These are phyloP conservation scores for Hortaea werneckii DNA, from an alignment of 2,329 filamentous ascomycete species.

Conservation along the genomic window DNA sequence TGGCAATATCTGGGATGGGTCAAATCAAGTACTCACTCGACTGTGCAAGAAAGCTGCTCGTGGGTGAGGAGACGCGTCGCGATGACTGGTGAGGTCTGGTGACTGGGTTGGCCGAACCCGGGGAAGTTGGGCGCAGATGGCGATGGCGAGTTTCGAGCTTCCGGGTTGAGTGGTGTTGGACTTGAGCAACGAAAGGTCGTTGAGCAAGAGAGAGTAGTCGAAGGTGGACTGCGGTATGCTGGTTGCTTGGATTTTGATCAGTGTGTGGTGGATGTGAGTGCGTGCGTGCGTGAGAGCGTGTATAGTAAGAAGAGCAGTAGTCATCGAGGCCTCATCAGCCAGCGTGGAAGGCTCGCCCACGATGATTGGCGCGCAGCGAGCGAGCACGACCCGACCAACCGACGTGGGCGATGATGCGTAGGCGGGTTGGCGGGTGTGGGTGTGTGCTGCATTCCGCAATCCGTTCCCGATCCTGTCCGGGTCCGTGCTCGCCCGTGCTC, in stretches of 20 bases:
- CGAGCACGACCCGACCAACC: no score
- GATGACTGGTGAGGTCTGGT: neutral
- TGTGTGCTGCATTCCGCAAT: no score
- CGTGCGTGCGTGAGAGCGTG: neutral
- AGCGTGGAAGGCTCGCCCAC: neutral
- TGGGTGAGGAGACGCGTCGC: neutral
- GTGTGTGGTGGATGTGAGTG: neutral
- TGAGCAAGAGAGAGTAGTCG: neutral
- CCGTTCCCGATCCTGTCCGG: no score
- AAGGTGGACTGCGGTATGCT: no score
- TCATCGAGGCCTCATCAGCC: neutral
- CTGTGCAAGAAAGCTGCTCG: conserved; percentile 22
- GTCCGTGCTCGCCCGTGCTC: no score
- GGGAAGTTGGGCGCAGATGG: neutral
- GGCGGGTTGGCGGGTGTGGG: no score
- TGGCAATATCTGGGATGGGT: conserved; percentile 1
- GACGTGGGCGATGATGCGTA: no score
- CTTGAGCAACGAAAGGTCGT: neutral
- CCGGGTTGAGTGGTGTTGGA: neutral
- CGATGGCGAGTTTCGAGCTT: neutral
- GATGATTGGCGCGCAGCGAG: no score
- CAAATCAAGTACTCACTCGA: conserved; percentile 21
- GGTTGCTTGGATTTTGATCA: neutral
- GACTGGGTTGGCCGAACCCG: neutral
- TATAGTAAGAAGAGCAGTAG: neutral